Conservation (phyloP, 129 eudicot genomes). For the Tagetes patula region DNA sequence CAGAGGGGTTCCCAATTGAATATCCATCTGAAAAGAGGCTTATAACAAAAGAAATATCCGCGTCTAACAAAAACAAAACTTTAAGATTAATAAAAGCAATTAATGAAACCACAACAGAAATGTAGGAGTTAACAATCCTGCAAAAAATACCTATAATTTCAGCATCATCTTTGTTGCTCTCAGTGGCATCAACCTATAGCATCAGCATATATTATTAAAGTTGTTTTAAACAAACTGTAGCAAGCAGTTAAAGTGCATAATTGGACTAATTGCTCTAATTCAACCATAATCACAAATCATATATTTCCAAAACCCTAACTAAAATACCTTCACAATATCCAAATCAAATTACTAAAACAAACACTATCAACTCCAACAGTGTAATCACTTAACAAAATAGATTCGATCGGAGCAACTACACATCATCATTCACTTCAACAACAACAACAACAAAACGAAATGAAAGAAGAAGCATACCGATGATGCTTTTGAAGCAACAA, state of each 20-base stretch:
- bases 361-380: not conserved
- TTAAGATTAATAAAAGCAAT: not conserved
- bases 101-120: not conserved
- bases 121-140: not conserved
- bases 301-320: slow-evolving; percentile 20
- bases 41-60: slow-evolving; percentile 74
- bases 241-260: not conserved
- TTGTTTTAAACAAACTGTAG: not conserved
- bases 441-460: slow-evolving; percentile 4
- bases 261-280: not conserved
- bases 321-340: not conserved
- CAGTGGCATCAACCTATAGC: slow-evolving; percentile 43
- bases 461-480: slow-evolving; percentile 23
- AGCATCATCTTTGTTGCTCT: slow-evolving; percentile 31
- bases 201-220: not conserved
- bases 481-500: slow-evolving; percentile 23
- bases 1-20: slow-evolving; percentile 68
- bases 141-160: slow-evolving; percentile 46
- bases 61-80: slow-evolving; percentile 41
- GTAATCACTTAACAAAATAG: not conserved
- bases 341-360: not conserved
- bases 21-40: slow-evolving; percentile 86
- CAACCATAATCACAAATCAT: slow-evolving; percentile 8
- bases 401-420: slow-evolving; percentile 2
- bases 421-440: not conserved